Conservation (phyloP, 2,329 filamentous ascomycete genomes). For the Ceratocystis huliohia region DNA sequence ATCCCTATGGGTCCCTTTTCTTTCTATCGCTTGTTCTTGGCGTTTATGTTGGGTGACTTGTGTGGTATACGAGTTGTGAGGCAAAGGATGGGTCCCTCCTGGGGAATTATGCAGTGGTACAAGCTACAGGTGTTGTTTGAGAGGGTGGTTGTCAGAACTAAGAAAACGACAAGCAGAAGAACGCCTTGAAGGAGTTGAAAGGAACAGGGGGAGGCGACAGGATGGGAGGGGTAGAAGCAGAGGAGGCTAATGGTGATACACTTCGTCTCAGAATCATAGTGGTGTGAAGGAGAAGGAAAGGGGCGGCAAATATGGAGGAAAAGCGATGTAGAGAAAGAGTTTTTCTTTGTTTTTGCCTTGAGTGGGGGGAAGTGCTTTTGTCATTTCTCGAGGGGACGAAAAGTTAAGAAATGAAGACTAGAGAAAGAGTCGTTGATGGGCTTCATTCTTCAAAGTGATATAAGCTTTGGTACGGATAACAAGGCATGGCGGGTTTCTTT, state of each 20-base stretch:
- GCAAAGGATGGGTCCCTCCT: neutral
- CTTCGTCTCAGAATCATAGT: constrained; percentile 6
- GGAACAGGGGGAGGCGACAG: constrained; percentile 9
- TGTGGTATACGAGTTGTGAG: neutral
- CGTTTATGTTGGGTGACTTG: neutral
- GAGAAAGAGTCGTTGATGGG: neutral
- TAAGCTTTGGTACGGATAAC: neutral
- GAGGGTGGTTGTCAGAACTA: neutral
- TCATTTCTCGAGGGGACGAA: no score
- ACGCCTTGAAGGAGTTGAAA: constrained; percentile 6
- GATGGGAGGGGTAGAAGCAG: neutral
- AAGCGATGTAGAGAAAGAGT: neutral
- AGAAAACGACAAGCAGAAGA: neutral
- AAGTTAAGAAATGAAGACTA: neutral
- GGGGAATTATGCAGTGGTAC: neutral
- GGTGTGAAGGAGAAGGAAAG: neutral
- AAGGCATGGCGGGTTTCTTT: constrained; percentile 1
- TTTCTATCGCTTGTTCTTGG: neutral
- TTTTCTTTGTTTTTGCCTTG: no score
- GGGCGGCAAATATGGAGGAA: neutral
- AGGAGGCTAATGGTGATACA: neutral
- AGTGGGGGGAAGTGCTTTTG: no score
- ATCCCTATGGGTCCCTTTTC: neutral
- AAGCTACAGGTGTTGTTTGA: neutral
- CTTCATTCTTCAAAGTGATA: neutral